Percentiles rank a stretch among this genome's conserved stretches.
phyloP scores from a whole-genome alignment of 768 basidiomycete genomes.

The Suillus occidentalis region DNA sequence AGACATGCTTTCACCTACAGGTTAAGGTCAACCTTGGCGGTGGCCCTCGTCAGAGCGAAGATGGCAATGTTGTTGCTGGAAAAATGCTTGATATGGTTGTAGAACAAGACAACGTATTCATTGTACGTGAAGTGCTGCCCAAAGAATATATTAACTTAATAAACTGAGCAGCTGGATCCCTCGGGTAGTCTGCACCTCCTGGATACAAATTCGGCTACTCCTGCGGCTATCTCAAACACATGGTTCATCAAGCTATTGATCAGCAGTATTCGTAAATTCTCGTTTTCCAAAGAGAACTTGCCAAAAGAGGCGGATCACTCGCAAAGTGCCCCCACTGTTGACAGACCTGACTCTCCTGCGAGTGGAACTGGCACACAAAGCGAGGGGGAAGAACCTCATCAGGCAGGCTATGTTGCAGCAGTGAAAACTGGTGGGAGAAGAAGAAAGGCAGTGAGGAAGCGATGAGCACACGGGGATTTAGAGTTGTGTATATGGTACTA shows the following conservation, averaged over 20 bases:
- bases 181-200: slow-evolving; percentile 58
- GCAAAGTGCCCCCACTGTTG: slow-evolving; percentile 28
- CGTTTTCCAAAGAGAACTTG: slow-evolving; percentile 23
- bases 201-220: slow-evolving; percentile 55
- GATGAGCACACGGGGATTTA: slow-evolving; percentile 30
- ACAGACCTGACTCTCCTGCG: slow-evolving; percentile 45
- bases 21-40: slow-evolving; percentile 73
- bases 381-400: slow-evolving; percentile 23
- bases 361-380: slow-evolving; percentile 42
- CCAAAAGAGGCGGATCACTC: slow-evolving; percentile 27
- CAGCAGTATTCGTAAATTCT: slow-evolving; percentile 15
- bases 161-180: slow-evolving; percentile 51
- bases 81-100: slow-evolving; percentile 80
- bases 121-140: slow-evolving; percentile 42
- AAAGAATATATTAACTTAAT: neutral
- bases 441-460: slow-evolving; percentile 55
- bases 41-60: slow-evolving; percentile 49
- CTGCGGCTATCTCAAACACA: slow-evolving; percentile 60
- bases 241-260: slow-evolving; percentile 62
- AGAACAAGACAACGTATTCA: slow-evolving; percentile 70
- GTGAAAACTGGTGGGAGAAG: slow-evolving; percentile 63
- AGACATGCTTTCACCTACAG: slow-evolving; percentile 34
- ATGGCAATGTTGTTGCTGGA: slow-evolving; percentile 48
- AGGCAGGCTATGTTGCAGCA: slow-evolving; percentile 38
- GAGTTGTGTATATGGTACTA: neutral